Percentiles rank a stretch among this genome's conserved stretches.
These are phyloP conservation scores for Kazachstania bromeliacearum DNA, from an alignment of 805 yeast species.

Conservation along the genomic window DNA sequence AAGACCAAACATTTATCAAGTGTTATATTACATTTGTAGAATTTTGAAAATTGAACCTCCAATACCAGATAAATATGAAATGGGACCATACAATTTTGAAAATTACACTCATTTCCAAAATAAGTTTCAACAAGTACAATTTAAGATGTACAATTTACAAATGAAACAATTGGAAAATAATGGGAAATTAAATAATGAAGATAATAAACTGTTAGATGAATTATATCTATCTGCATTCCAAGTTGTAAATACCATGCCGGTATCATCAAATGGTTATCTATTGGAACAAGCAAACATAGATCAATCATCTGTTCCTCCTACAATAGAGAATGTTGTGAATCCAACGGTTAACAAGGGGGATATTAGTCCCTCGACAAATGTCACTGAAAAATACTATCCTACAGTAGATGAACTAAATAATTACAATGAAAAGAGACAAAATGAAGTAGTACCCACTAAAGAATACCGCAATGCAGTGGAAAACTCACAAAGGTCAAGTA, in stretches of 20 bases:
- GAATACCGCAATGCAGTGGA: too few species aligned
- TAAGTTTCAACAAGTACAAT: constrained; percentile 24
- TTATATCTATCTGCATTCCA: constrained; percentile 24
- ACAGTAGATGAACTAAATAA: constrained; percentile 16
- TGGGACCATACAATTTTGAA: constrained; percentile 49
- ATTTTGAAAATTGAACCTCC: constrained; percentile 50
- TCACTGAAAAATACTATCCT: too few species aligned
- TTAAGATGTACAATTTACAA: constrained; percentile 23
- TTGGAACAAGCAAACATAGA: not conserved
- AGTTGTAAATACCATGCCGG: constrained; percentile 24
- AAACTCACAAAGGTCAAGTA: too few species aligned
- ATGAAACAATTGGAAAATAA: constrained; percentile 14
- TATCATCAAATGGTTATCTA: too few species aligned
- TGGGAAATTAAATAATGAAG: constrained; percentile 9
- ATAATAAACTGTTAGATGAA: constrained; percentile 17
- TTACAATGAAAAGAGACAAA: too few species aligned
- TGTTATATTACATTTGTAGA: constrained; percentile 52
- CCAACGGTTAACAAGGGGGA: not conserved
- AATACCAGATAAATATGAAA: constrained; percentile 33
- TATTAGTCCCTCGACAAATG: too few species aligned
- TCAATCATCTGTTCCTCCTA: not conserved
- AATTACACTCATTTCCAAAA: constrained; percentile 45
- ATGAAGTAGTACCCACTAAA: too few species aligned
- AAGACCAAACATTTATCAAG: constrained; percentile 85
- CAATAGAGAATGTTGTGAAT: not conserved